Evolutionary conservation across 306 rosid genomes (phyloP).

Genomic region (Acacia melanoxylon): DNA sequence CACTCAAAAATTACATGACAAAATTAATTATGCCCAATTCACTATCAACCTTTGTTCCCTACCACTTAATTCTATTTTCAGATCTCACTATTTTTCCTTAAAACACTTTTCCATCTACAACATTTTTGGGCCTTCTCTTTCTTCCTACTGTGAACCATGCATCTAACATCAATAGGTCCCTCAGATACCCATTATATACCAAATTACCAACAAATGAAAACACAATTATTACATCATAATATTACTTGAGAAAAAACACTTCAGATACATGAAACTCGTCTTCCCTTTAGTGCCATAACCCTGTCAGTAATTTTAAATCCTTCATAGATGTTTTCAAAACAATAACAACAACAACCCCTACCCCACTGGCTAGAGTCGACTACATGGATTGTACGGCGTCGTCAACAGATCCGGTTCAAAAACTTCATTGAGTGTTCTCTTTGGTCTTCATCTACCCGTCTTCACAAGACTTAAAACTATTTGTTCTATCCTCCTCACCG

Average conservation of each 20-base stretch:
- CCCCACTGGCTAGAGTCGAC: too few relatives aligned
- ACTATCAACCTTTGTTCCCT: neutral
- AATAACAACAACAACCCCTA: too few relatives aligned
- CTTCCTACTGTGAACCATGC: neutral
- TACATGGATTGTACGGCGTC: too few relatives aligned
- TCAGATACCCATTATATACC: neutral
- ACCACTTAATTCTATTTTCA: neutral
- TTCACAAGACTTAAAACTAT: too few relatives aligned
- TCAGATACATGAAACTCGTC: neutral
- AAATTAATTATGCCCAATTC: neutral
- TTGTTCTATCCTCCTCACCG: too few relatives aligned
- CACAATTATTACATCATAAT: neutral
- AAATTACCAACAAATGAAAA: neutral
- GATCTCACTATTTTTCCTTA: neutral
- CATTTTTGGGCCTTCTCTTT: neutral
- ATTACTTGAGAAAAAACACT: neutral
- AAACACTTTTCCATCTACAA: neutral
- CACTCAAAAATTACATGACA: neutral
- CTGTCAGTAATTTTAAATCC: neutral
- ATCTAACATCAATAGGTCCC: neutral
- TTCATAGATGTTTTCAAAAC: too few relatives aligned
- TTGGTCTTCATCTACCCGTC: too few relatives aligned
- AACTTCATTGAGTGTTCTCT: too few relatives aligned
- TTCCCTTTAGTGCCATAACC: neutral
- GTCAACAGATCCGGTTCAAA: too few relatives aligned